Percentiles rank a stretch among this genome's conserved stretches.
These are phyloP conservation scores for Cryptococcus neoformans DNA, from an alignment of 1,284 basidiomycete species.

Conservation along the genomic window DNA sequence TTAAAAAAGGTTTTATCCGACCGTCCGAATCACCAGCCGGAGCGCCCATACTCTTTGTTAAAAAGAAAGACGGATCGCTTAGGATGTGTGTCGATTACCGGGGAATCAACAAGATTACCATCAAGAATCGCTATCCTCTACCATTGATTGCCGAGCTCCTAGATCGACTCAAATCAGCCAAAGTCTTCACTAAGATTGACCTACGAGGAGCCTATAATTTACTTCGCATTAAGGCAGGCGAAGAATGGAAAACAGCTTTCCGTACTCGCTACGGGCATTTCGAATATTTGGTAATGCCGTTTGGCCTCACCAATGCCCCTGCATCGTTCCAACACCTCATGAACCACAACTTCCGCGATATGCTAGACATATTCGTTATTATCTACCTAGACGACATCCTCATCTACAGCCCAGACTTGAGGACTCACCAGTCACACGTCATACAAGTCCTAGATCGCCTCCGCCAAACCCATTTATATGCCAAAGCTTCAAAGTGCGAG, in stretches of 20 bases:
- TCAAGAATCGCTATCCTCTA: constrained; percentile 10
- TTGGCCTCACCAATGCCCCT: constrained; percentile 52
- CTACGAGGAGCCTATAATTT: constrained; percentile 35
- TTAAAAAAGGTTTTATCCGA: not conserved
- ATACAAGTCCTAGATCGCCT: constrained; percentile 47
- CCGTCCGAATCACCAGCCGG: not conserved
- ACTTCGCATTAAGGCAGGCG: constrained; percentile 24
- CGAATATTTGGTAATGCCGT: constrained; percentile 50
- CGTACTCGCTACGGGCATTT: constrained; percentile 41
- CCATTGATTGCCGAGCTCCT: constrained; percentile 23
- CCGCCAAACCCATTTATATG: constrained; percentile 38
- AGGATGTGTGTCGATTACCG: not conserved
- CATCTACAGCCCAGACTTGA: constrained; percentile 50
- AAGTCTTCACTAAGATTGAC: constrained; percentile 40
- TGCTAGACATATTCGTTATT: constrained; percentile 33
- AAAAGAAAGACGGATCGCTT: not conserved
- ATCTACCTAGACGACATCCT: constrained; percentile 47
- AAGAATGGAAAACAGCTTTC: constrained; percentile 39
- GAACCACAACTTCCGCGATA: constrained; percentile 30
- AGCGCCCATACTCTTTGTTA: not conserved
- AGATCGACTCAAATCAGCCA: constrained; percentile 31
- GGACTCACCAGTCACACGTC: constrained; percentile 37
- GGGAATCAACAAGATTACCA: not conserved
- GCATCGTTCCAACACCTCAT: constrained; percentile 46
- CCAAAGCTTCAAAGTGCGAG: constrained; percentile 50